Percentiles rank a stretch among this genome's conserved stretches.
phyloP scores from a whole-genome alignment of 805 yeast genomes.

The Blastobotrys americana region DNA sequence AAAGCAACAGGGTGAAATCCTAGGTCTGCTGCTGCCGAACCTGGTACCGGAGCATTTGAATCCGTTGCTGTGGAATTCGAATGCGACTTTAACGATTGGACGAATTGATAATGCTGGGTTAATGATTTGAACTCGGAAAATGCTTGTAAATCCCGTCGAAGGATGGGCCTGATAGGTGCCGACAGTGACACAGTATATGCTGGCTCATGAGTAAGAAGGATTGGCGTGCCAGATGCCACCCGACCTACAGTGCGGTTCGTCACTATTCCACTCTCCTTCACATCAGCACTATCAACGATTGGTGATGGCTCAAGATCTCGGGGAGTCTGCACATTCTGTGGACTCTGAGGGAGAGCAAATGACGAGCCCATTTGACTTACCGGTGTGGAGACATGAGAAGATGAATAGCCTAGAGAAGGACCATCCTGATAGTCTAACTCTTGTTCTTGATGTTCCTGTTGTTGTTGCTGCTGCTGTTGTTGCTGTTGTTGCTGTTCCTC shows the following conservation, averaged over 20 bases:
- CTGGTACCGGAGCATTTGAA: not conserved
- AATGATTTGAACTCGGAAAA: slow-evolving; percentile 5
- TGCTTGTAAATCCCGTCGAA: slow-evolving; percentile 8
- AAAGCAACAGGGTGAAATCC: not conserved
- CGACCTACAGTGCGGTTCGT: too few relatives aligned
- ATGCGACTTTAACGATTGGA: not conserved
- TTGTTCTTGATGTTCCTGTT: slow-evolving; percentile 6
- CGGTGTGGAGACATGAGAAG: not conserved
- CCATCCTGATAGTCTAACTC: not conserved
- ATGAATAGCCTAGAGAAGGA: not conserved
- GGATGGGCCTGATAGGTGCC: slow-evolving; percentile 7
- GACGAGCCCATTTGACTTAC: not conserved
- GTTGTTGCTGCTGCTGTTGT: slow-evolving; percentile 24
- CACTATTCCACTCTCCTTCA: too few relatives aligned
- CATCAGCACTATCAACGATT: not conserved
- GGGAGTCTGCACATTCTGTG: not conserved
- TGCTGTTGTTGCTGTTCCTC: slow-evolving; percentile 11
- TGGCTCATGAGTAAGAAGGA: not conserved
- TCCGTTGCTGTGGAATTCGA: not conserved
- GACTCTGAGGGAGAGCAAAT: not conserved
- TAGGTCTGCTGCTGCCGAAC: not conserved
- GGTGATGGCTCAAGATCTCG: not conserved
- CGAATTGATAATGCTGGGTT: slow-evolving; percentile 2
- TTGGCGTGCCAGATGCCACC: not conserved
- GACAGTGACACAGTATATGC: slow-evolving; percentile 3